Evolutionary conservation across 2,329 filamentous ascomycete species (phyloP).

Genomic region (Incumbomyces delicatus): DNA sequence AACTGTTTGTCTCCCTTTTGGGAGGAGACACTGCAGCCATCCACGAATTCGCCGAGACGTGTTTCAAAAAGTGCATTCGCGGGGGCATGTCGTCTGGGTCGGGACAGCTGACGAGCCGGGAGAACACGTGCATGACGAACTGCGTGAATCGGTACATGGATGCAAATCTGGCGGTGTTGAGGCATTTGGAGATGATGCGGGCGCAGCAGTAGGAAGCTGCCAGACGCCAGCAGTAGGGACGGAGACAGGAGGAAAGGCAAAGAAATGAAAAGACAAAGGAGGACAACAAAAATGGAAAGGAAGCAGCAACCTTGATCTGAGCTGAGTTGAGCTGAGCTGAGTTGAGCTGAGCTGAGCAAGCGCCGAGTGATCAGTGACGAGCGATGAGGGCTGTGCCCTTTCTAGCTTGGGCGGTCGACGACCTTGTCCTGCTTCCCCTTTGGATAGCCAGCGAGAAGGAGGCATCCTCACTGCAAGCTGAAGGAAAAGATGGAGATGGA

Average conservation of each 20-base stretch:
- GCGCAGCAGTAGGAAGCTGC: slow-evolving; percentile 24
- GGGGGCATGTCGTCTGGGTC: slow-evolving; percentile 58
- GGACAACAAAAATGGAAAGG: neutral
- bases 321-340: no score
- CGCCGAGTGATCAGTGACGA: no score
- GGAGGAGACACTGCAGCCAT: slow-evolving; percentile 49
- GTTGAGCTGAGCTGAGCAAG: no score
- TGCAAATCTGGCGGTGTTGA: slow-evolving; percentile 72
- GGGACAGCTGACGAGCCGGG: slow-evolving; percentile 61
- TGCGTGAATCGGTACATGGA: slow-evolving; percentile 94
- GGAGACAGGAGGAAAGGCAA: slow-evolving; percentile 2
- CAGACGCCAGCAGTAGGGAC: no score
- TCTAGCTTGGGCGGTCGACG: no score
- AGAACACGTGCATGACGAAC: slow-evolving; percentile 79
- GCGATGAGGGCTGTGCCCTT: no score
- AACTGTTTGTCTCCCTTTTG: no score
- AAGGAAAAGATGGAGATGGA: no score
- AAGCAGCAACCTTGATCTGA: no score
- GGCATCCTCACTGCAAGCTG: no score
- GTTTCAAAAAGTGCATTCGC: slow-evolving; percentile 91
- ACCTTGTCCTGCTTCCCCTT: no score
- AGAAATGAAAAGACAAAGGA: neutral
- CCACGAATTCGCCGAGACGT: slow-evolving; percentile 62
- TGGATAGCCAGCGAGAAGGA: no score
- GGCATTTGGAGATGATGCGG: slow-evolving; percentile 63